These are phyloP conservation scores for Camillea tinctor DNA, from an alignment of 2,329 filamentous ascomycete species.

Conservation along the genomic window DNA sequence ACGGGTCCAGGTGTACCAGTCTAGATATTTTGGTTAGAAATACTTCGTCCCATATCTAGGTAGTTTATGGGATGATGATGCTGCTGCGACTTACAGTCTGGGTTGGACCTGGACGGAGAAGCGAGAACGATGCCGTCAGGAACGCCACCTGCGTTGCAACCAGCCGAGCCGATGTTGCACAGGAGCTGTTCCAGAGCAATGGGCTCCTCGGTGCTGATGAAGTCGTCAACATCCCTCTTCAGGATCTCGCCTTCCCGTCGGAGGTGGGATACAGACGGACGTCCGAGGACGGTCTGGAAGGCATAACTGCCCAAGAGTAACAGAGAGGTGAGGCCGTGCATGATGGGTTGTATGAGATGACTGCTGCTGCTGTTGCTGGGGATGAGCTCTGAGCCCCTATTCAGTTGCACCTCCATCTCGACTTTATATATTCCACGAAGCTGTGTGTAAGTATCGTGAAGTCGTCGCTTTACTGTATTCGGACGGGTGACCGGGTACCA, in stretches of 20 bases:
- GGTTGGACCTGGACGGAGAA: slow-evolving; percentile 51
- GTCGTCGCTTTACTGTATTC: slow-evolving; percentile 14
- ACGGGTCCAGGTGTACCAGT: slow-evolving; percentile 78
- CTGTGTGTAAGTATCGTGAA: slow-evolving; percentile 15
- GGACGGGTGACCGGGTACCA: slow-evolving; percentile 14
- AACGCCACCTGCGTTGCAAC: slow-evolving; percentile 49
- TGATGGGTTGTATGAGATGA: slow-evolving; percentile 40
- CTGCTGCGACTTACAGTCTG: slow-evolving; percentile 56
- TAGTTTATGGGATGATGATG: background rate
- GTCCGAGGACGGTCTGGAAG: slow-evolving; percentile 50
- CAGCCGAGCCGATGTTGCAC: slow-evolving; percentile 58
- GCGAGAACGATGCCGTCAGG: slow-evolving; percentile 55
- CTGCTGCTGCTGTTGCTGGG: slow-evolving; percentile 19
- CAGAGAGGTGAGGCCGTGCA: slow-evolving; percentile 50
- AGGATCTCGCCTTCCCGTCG: slow-evolving; percentile 37
- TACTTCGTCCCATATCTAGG: background rate
- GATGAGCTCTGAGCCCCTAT: slow-evolving; percentile 16
- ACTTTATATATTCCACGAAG: slow-evolving; percentile 25
- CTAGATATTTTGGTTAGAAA: slow-evolving; percentile 38
- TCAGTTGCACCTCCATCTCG: slow-evolving; percentile 26
- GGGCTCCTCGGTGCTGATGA: slow-evolving; percentile 50
- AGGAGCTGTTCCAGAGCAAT: slow-evolving; percentile 52
- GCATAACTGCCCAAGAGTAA: slow-evolving; percentile 51
- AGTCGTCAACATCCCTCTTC: slow-evolving; percentile 51
- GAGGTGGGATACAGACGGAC: slow-evolving; percentile 36